Evolutionary conservation across 2,329 filamentous ascomycete species (phyloP).

Genomic region (Fusarium dlaminii): DNA sequence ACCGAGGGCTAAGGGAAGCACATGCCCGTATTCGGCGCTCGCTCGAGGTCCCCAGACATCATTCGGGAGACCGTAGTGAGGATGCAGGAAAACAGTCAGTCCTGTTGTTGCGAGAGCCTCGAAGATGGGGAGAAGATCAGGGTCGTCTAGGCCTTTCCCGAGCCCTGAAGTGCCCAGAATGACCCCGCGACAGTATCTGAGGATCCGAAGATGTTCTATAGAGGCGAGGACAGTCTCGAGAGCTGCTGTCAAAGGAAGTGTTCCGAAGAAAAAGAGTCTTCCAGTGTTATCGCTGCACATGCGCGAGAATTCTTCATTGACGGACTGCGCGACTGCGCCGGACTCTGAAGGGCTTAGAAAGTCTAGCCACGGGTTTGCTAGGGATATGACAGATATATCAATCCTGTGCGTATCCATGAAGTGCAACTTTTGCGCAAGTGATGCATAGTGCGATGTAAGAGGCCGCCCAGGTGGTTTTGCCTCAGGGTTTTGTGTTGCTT

Average conservation of each 20-base stretch:
- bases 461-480: slow-evolving; percentile 77
- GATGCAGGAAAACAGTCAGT: slow-evolving; percentile 84
- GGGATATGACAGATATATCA: slow-evolving; percentile 82
- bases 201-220: slow-evolving; percentile 67
- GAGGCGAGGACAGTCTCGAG: slow-evolving; percentile 69
- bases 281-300: slow-evolving; percentile 75
- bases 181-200: slow-evolving; percentile 81
- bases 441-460: slow-evolving; percentile 84
- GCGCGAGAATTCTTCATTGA: slow-evolving; percentile 81
- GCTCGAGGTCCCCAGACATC: slow-evolving; percentile 80
- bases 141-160: slow-evolving; percentile 83
- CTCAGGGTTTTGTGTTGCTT: slow-evolving; percentile 62
- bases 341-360: slow-evolving; percentile 74
- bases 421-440: slow-evolving; percentile 79
- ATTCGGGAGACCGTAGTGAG: slow-evolving; percentile 87
- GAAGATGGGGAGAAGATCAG: slow-evolving; percentile 76
- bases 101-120: slow-evolving; percentile 70
- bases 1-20: slow-evolving; percentile 83
- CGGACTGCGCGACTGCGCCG: slow-evolving; percentile 66
- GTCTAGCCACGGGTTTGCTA: slow-evolving; percentile 95
- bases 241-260: slow-evolving; percentile 79
- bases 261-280: slow-evolving; percentile 83
- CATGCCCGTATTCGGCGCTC: slow-evolving; percentile 79
- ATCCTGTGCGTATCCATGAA: slow-evolving; percentile 92
- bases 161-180: slow-evolving; percentile 88